phyloP scores from a whole-genome alignment of 352 stramenopile species.

The Phytophthora pistaciae region DNA sequence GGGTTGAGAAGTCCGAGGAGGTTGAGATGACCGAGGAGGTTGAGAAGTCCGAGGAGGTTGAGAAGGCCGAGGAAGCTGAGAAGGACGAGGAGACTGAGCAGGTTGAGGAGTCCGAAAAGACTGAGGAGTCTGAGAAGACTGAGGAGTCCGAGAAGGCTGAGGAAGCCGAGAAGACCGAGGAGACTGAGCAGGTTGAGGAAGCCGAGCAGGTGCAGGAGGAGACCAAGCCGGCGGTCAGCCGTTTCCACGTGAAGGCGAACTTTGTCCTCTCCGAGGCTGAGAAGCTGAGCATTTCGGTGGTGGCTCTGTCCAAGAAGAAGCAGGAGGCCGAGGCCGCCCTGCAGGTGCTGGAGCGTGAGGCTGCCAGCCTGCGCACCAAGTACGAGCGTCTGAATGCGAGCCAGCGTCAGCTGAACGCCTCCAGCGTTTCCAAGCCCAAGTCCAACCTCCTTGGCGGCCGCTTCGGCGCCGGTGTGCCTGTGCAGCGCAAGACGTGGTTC shows the following conservation, averaged over 20 bases:
- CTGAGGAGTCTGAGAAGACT: constrained; percentile 12
- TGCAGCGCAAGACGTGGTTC: constrained; percentile 68
- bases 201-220: constrained; percentile 30
- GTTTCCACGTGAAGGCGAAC: constrained; percentile 76
- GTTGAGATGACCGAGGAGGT: constrained; percentile 18
- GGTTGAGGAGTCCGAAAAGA: constrained; percentile 6
- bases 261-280: constrained; percentile 84
- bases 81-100: constrained; percentile 9
- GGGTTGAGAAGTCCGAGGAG: constrained; percentile 11
- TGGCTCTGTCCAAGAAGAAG: constrained; percentile 83
- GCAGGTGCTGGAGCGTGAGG: constrained; percentile 75
- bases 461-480: constrained; percentile 47
- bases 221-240: constrained; percentile 41
- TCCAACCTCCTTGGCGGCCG: constrained; percentile 62
- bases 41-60: constrained; percentile 13
- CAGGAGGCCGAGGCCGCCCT: constrained; percentile 77
- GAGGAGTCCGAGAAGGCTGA: constrained; percentile 20
- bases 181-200: constrained; percentile 31
- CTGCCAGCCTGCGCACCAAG: constrained; percentile 78
- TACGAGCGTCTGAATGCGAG: constrained; percentile 86
- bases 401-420: constrained; percentile 67
- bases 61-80: constrained; percentile 19
- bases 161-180: constrained; percentile 16
- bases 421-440: constrained; percentile 72
- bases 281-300: constrained; percentile 75